phyloP scores from a whole-genome alignment of 148 eudicot species.

The Heliamphora exappendiculata region DNA sequence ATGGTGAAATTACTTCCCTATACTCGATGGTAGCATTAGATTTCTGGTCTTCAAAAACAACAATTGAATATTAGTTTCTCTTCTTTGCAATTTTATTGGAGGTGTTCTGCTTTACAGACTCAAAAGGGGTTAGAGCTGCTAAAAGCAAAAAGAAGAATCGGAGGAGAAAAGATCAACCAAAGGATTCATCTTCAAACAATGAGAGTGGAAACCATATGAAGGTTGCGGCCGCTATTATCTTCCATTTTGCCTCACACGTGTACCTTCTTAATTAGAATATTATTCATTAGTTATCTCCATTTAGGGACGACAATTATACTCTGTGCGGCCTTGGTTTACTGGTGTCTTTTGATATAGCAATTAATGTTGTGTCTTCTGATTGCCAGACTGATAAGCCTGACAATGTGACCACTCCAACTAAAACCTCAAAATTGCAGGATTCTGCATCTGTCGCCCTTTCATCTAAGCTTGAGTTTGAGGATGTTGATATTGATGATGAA shows the following conservation, averaged over 20 bases:
- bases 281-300: conserved; percentile 9
- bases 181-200: conserved; percentile 27
- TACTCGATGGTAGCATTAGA: not conserved
- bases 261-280: not conserved
- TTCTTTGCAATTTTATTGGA: conserved; percentile 8
- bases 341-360: conserved; percentile 19
- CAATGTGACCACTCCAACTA: conserved; percentile 22
- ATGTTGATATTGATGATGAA: conserved; percentile 67
- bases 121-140: conserved; percentile 43
- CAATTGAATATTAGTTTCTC: not conserved
- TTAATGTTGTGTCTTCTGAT: conserved; percentile 25
- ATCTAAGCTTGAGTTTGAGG: conserved; percentile 54
- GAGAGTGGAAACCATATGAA: conserved; percentile 31
- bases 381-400: conserved; percentile 28
- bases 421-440: conserved; percentile 32
- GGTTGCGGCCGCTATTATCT: conserved; percentile 20
- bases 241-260: not conserved
- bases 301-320: not conserved
- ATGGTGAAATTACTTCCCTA: not conserved
- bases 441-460: conserved; percentile 28
- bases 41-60: not conserved
- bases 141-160: conserved; percentile 74
- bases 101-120: conserved; percentile 34
- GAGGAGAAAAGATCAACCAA: conserved; percentile 47
- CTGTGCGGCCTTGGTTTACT: conserved; percentile 9